These are phyloP conservation scores for Cryptococcus sp. DNA, from an alignment of 1,284 basidiomycete genomes.

Conservation along the genomic window DNA sequence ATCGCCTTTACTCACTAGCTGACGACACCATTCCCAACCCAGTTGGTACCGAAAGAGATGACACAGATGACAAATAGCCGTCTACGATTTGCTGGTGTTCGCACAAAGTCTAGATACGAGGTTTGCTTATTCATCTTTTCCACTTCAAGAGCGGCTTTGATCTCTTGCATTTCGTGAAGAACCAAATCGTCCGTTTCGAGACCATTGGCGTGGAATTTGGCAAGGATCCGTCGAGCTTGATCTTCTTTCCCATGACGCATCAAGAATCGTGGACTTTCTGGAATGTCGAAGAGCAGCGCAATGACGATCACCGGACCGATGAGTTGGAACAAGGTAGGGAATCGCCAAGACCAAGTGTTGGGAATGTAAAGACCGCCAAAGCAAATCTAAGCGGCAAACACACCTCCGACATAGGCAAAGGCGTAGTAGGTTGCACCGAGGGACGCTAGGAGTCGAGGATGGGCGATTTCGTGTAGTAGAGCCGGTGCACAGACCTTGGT, in stretches of 20 bases:
- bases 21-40: constrained; percentile 2
- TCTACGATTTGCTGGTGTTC: constrained; percentile 9
- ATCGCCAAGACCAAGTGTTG: constrained; percentile 35
- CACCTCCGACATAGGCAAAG: constrained; percentile 13
- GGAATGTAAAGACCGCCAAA: constrained; percentile 35
- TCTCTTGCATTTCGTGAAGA: constrained; percentile 41
- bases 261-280: constrained; percentile 36
- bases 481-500: constrained; percentile 14
- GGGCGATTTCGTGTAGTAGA: constrained; percentile 57
- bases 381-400: constrained; percentile 24
- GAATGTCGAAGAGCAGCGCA: constrained; percentile 19
- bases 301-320: constrained; percentile 17
- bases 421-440: constrained; percentile 21
- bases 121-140: constrained; percentile 25
- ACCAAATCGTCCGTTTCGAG: constrained; percentile 27
- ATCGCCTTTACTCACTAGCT: constrained; percentile 5
- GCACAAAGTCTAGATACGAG: constrained; percentile 10
- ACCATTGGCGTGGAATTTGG: constrained; percentile 32
- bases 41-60: constrained; percentile 8
- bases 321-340: constrained; percentile 34
- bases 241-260: constrained; percentile 27
- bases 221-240: constrained; percentile 26
- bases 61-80: constrained; percentile 17
- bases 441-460: constrained; percentile 68
- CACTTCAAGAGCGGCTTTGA: constrained; percentile 35